Conservation (phyloP, 768 basidiomycete species). For the Suillus clintonianus region DNA sequence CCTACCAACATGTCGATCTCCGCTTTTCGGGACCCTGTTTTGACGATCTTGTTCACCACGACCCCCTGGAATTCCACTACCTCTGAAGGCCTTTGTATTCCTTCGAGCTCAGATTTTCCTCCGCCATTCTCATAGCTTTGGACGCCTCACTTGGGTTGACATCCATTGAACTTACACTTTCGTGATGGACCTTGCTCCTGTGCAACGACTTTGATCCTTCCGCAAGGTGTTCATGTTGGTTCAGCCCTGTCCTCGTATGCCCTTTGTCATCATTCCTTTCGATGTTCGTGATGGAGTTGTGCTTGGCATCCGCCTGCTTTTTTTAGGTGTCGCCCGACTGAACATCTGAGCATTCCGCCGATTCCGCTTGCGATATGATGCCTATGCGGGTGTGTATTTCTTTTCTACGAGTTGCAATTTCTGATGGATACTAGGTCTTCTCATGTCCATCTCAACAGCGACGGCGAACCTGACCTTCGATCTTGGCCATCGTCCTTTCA, state of each 20-base stretch:
- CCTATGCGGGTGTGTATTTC: too few relatives aligned
- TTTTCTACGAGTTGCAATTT: too few relatives aligned
- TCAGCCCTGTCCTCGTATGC: neutral
- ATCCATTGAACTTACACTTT: neutral
- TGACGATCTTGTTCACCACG: neutral
- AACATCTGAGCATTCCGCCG: neutral
- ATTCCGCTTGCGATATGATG: neutral
- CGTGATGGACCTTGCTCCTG: neutral
- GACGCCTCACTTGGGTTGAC: neutral
- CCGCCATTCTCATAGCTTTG: too few relatives aligned
- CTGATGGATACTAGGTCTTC: too few relatives aligned
- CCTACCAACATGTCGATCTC: neutral
- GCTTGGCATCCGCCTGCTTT: neutral
- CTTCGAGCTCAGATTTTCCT: too few relatives aligned
- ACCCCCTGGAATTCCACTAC: too few relatives aligned
- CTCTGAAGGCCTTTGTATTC: too few relatives aligned
- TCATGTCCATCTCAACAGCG: too few relatives aligned
- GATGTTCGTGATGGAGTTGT: neutral
- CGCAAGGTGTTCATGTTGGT: too few relatives aligned
- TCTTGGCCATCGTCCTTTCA: too few relatives aligned
- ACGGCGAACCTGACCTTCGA: too few relatives aligned
- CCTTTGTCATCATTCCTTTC: neutral
- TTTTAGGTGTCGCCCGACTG: neutral
- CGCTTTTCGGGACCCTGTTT: neutral
- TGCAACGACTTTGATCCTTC: too few relatives aligned